phyloP scores from a whole-genome alignment of 2,329 filamentous ascomycete genomes.

The Trichophaea hybrida region DNA sequence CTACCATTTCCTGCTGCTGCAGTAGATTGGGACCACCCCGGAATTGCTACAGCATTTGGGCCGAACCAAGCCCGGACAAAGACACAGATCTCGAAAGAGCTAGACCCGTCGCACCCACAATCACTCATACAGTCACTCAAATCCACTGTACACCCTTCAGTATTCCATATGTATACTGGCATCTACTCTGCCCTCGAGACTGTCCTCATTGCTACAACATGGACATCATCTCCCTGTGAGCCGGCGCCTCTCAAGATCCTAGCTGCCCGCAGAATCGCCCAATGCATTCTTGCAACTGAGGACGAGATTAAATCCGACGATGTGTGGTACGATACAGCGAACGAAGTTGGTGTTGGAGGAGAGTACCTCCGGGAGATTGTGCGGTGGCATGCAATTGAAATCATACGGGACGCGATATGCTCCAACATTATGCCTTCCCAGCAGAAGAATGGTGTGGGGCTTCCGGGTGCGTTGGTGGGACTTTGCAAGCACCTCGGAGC shows the following conservation, averaged over 20 bases:
- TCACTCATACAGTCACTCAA: conserved; percentile 10
- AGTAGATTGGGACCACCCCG: not conserved
- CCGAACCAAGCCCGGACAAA: not conserved
- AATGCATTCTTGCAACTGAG: conserved; percentile 18
- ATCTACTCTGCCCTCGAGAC: conserved; percentile 17
- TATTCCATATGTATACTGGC: conserved; percentile 13
- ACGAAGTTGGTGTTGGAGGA: conserved; percentile 12
- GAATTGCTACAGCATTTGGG: not conserved
- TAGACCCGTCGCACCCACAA: conserved; percentile 8
- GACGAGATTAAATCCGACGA: conserved; percentile 11
- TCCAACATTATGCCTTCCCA: conserved; percentile 4
- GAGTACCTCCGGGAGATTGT: conserved; percentile 20
- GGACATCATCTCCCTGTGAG: not conserved
- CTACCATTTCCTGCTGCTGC: not conserved
- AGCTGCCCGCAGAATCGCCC: conserved; percentile 14
- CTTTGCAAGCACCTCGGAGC: conserved; percentile 11
- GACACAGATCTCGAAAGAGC: not conserved
- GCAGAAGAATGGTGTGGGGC: conserved; percentile 9
- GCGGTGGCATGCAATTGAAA: conserved; percentile 20
- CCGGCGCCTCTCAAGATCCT: conserved; percentile 6
- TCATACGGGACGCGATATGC: conserved; percentile 11
- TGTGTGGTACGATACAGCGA: conserved; percentile 18
- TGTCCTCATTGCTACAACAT: conserved; percentile 11
- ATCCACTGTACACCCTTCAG: conserved; percentile 7
- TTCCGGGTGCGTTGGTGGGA: conserved; percentile 11